Evolutionary conservation across 805 yeast genomes (phyloP).

Genomic region (Diddensiella caesifluorescens): DNA sequence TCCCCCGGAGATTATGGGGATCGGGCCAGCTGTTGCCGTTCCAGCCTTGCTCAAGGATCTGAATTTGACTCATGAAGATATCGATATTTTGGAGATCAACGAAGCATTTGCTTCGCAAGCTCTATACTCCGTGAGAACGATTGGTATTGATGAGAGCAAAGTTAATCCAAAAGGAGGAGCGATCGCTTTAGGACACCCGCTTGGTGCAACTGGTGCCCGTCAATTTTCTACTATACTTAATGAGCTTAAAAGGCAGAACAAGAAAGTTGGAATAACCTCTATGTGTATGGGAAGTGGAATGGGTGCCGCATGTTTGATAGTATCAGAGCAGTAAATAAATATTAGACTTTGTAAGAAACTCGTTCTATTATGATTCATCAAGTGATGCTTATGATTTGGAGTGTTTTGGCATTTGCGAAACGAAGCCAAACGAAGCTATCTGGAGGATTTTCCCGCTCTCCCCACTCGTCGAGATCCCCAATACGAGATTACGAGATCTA

Average conservation of each 20-base stretch:
- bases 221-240: constrained; percentile 84
- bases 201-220: constrained; percentile 87
- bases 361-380: neutral
- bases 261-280: constrained; percentile 78
- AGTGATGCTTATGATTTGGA: neutral
- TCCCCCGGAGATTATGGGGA: constrained; percentile 96
- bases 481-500: neutral
- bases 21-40: constrained; percentile 94
- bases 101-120: constrained; percentile 99
- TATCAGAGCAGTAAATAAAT: constrained; percentile 53
- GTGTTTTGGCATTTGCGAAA: neutral
- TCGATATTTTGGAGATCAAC: constrained; percentile 79
- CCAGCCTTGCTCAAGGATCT: constrained; percentile 68
- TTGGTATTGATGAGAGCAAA: constrained; percentile 59
- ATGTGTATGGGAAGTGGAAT: constrained; percentile 99
- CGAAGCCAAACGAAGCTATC: neutral
- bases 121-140: constrained; percentile 60
- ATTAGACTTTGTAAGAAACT: neutral
- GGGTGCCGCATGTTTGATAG: constrained; percentile 91
- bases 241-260: constrained; percentile 64
- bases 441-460: no score
- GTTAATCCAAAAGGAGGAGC: constrained; percentile 96
- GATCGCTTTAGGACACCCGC: constrained; percentile 92
- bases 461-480: no score
- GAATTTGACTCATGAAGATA: constrained; percentile 57